Base-by-base conservation (phyloP, 495 filamentous ascomycete species). In the Thermothielavioides terrestris region DNA sequence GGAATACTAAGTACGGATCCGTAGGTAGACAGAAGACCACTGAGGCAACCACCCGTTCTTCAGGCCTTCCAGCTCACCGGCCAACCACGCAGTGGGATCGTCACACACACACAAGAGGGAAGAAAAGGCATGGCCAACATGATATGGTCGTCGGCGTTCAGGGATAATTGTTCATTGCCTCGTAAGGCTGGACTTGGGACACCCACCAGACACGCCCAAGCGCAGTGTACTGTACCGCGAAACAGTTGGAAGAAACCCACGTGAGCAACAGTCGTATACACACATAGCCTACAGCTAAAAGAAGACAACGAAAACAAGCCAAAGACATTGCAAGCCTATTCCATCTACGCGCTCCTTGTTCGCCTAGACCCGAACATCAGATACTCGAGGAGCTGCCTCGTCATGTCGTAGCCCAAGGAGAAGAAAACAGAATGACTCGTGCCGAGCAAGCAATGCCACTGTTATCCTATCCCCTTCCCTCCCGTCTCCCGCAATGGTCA, bases 291-390 rank as follows among this genome's bases (percentile, higher is more conserved):
- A 40, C 45, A 15, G 39, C 37, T 17, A 20, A 8, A 18, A 10
- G 12, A 28, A 22, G 12, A 27, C 21, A 23, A 15, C n/a, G n/a
- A 38, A 27, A 27, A 25, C 44, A 37, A 27, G 15, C 32, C 23
- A 47, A n/a, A 28, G 11, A 36, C 4, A n/a, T 25, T 17, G 39
- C 31, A 38, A 35, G 17, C 26, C 25, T 31, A 15, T 25, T 43
- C 17, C 43, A 30, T 37, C 43, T 53, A 35, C 14, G 28, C 22
- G 44, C 23, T 28, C 44, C 32, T 12, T 31, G 23, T 44, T 45
- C 34, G 12, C 40, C 25, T n/a, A 21, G 21, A 12, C n/a, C n/a
- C n/a, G n/a, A n/a, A n/a, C n/a, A n/a, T n/a, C 20, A 28, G 45
- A 32, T 26, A 39, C 32, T 31, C 30, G 12, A 9, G 30, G 43